Conservation (phyloP, 768 basidiomycete species). For the Clathrus columnatus region DNA sequence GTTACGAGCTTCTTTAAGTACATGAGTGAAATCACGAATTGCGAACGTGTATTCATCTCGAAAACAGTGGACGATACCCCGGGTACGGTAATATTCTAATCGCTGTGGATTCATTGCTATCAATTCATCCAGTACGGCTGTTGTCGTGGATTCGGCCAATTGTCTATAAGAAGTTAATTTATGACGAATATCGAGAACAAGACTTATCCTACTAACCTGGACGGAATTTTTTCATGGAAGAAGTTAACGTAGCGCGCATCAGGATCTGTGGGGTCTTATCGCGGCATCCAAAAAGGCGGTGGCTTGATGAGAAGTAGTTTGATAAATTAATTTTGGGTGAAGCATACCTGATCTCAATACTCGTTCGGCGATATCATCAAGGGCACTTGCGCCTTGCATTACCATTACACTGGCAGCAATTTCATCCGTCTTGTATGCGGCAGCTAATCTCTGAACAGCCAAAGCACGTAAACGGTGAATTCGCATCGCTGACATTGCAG, state of each 20-base stretch:
- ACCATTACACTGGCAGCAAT: conserved; percentile 91
- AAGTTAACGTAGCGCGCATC: conserved; percentile 88
- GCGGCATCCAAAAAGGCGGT: not conserved
- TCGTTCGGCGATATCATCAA: conserved; percentile 86
- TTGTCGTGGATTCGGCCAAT: conserved; percentile 75
- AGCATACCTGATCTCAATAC: conserved; percentile 60
- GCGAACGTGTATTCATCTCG: conserved; percentile 72
- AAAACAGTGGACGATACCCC: conserved; percentile 87
- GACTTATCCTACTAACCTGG: conserved; percentile 46
- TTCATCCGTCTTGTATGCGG: conserved; percentile 81
- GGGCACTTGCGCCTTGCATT: conserved; percentile 89
- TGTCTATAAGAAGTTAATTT: conserved; percentile 39
- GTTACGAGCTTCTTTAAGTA: conserved; percentile 67
- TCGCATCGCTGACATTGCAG: conserved; percentile 78
- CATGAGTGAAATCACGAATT: conserved; percentile 72
- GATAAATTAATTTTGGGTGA: conserved; percentile 9
- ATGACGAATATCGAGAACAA: conserved; percentile 12
- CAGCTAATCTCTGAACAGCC: conserved; percentile 80
- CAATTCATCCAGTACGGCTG: conserved; percentile 69
- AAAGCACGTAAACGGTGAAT: conserved; percentile 71
- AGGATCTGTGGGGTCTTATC: conserved; percentile 59
- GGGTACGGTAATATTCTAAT: conserved; percentile 78
- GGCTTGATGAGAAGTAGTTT: not conserved
- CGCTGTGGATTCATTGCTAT: conserved; percentile 65
- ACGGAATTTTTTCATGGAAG: conserved; percentile 93